Base-by-base conservation (phyloP, 257 asterid species). In the Solanum pimpinellifolium region DNA sequence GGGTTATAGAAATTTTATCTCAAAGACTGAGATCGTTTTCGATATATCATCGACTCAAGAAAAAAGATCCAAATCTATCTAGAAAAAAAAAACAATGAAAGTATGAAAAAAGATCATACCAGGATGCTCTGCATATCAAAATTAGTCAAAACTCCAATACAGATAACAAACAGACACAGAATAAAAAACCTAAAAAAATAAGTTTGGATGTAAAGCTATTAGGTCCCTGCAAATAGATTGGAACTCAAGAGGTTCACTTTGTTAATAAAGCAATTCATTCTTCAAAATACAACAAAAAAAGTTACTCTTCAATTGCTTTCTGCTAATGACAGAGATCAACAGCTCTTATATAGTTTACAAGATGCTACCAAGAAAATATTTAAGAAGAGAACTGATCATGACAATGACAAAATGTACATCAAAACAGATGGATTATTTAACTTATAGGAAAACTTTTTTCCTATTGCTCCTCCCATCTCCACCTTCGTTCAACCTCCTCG, bases 381-480 rank as follows among this genome's bases (percentile, higher is more conserved):
- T 29, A 49, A 29, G 21, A 81, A n/a, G 70, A 49, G 11, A 81
- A 49, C 18, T 81, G 69, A 31, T 31, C 69, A 81, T 31, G 69
- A 81, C 29, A 81, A 29, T 81, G 85, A 49, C 46, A 49, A 31
- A 81, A 23, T 81, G 85, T 49, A 49, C 62, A 81, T 31, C 16
- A 75, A 46, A 27, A 4, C 65, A 75, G 62, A 73, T 75, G 86
- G 59, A 52, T 49, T 52, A 74, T 62, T 29, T 35, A 21, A n/a
- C 13, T 44, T 41, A 42, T 85, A 33, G 49, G 73, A 33, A 0
- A 12, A 33, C 39, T 82, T 39, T 23, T 21, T 14, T 37, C 16
- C 70, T 88, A 90, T 84, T 90, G 90, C 31, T 91, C 84, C 72
- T 92, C 93, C 99, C 99, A 97, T 90, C 87, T 97, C 99, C 99